These are phyloP conservation scores for Boletus subparvulus DNA, from an alignment of 768 basidiomycete genomes.

Conservation along the genomic window DNA sequence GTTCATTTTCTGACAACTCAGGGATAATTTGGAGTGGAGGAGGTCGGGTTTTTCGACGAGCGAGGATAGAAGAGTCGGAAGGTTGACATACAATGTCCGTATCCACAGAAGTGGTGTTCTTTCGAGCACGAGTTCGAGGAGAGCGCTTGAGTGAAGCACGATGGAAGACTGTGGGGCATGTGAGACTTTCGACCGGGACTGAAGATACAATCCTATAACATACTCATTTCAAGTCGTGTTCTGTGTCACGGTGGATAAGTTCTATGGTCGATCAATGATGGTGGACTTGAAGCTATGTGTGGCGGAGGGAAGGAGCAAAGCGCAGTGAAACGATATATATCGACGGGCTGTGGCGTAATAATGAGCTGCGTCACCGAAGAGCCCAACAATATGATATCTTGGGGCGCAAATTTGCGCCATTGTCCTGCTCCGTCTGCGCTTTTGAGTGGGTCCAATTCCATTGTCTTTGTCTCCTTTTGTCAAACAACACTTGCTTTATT, in stretches of 20 bases:
- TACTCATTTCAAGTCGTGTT: conserved; percentile 27
- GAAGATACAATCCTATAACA: background rate
- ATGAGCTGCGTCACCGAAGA: conserved; percentile 11
- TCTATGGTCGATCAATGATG: background rate
- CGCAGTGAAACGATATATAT: conserved; percentile 20
- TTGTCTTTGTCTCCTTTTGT: conserved; percentile 28
- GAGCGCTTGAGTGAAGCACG: conserved; percentile 28
- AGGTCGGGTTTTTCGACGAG: conserved; percentile 20
- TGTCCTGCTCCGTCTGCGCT: conserved; percentile 5
- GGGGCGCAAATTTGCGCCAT: conserved; percentile 6
- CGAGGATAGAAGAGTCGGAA: conserved; percentile 4
- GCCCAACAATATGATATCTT: conserved; percentile 15
- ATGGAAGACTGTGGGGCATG: conserved; percentile 18
- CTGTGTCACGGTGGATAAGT: background rate
- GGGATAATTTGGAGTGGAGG: conserved; percentile 35
- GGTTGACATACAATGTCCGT: conserved; percentile 5
- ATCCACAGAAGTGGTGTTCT: conserved; percentile 10
- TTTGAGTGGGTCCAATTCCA: conserved; percentile 23
- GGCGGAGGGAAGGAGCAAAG: conserved; percentile 1
- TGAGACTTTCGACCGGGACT: background rate
- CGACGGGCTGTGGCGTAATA: background rate
- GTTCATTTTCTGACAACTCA: conserved; percentile 25
- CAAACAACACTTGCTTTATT: conserved; percentile 24
- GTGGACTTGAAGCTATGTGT: conserved; percentile 8
- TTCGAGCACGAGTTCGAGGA: conserved; percentile 24